phyloP scores from a whole-genome alignment of 805 yeast species.

The Candida sphagnicola region DNA sequence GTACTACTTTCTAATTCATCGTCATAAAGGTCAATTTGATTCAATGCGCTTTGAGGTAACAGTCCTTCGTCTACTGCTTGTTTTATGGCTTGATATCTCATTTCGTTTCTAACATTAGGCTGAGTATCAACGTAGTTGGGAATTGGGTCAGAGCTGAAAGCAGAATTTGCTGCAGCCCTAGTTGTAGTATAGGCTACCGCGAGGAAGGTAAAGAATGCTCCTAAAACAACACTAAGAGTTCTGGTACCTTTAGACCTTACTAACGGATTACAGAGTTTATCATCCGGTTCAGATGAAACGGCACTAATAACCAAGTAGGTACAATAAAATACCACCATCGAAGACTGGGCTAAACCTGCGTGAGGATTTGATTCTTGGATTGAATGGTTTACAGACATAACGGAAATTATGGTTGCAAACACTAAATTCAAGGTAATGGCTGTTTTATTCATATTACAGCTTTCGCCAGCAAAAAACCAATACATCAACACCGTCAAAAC shows the following conservation, averaged over 20 bases:
- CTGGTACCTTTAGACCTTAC: conserved; percentile 87
- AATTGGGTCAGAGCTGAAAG: conserved; percentile 39
- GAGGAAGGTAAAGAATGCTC: conserved; percentile 88
- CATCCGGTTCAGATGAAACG: conserved; percentile 95
- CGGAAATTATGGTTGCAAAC: conserved; percentile 60
- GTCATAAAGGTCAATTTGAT: conserved; percentile 61
- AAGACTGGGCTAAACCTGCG: conserved; percentile 94
- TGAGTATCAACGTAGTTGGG: conserved; percentile 43
- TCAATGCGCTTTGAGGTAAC: conserved; percentile 85
- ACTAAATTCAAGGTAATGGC: conserved; percentile 78
- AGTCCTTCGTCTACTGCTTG: conserved; percentile 97
- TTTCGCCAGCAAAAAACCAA: conserved; percentile 71
- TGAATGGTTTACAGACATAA: conserved; percentile 69
- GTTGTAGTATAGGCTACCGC: conserved; percentile 98
- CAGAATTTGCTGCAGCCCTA: conserved; percentile 76
- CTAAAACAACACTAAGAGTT: conserved; percentile 79
- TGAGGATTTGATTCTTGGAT: conserved; percentile 91
- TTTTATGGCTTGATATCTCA: conserved; percentile 82
- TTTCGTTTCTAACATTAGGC: conserved; percentile 57
- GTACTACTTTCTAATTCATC: conserved; percentile 40
- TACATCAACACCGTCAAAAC: conserved; percentile 77
- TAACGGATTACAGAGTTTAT: conserved; percentile 84
- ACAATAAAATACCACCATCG: conserved; percentile 93
- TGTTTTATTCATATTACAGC: conserved; percentile 86
- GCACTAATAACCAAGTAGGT: conserved; percentile 89